Evolutionary conservation across 2,329 filamentous ascomycete species (phyloP), one percentile per base, ranked within the genome.

Genomic region (Colletotrichum sublineola): DNA sequence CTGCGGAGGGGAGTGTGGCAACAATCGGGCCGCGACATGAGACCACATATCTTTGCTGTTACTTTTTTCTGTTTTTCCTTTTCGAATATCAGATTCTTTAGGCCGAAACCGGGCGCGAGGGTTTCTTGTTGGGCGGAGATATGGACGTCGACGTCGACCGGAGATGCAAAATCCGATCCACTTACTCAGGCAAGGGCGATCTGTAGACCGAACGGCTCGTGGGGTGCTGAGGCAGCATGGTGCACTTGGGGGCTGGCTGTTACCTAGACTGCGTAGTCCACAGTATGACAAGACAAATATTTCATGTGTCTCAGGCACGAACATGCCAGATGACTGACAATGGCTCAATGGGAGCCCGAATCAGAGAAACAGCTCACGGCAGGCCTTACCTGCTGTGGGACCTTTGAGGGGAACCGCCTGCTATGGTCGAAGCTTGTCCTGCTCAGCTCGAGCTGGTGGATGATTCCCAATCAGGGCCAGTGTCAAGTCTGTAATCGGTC

Each of bases 91-190:
- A 38, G 11, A n/a, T 40, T 12, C 29, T 11, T 33, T 3, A 33
- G 24, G 48, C 40, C 48, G 40, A 56, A 36, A 56, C 24, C 33
- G 40, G 40, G 36, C 68, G 55, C 56, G n/a, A 9, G 36, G 29
- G 5, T n/a, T n/a, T 60, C 44, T 38, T 24, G 1, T 60, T 64
- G 48, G 53, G 33, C 18, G 56, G 46, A 69, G 66, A 69, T 50
- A 72, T 56, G 46, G 57, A 48, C 14, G n/a, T 56, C 52, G 42
- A 69, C 40, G 66, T 50, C 40, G 52, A 42, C 66, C 66, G 70
- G 70, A 73, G 66, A 70, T 69, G 60, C 70, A 46, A 61, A 62
- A 52, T 61, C 18, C 48, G 48, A 50, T 73, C 70, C 70, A 73
- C 70, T 55, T 33, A 48, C 38, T 44, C 33, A 31, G 66, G 33